These are phyloP conservation scores for Phaeotremella fagi DNA, from an alignment of 768 basidiomycete species.

Conservation along the genomic window DNA sequence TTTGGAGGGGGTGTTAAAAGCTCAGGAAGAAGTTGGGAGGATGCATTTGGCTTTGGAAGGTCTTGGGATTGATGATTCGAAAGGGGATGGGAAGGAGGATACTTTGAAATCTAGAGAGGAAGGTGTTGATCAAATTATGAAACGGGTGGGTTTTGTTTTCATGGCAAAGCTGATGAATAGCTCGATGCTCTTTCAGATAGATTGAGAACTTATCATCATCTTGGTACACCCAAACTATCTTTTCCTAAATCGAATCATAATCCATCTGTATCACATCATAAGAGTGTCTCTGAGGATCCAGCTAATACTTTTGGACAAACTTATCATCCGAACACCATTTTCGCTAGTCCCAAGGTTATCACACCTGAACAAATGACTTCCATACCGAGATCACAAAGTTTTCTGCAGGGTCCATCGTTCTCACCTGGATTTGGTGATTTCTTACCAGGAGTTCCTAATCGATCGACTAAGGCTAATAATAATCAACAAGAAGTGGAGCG, in stretches of 20 bases:
- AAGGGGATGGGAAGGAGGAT: constrained; percentile 1
- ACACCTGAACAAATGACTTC: too few species aligned
- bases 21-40: constrained; percentile 35
- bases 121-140: constrained; percentile 41
- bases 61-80: constrained; percentile 1
- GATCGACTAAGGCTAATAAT: neutral
- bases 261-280: neutral
- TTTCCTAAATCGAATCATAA: constrained; percentile 10
- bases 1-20: constrained; percentile 33
- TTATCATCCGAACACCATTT: neutral
- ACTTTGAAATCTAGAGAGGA: constrained; percentile 20
- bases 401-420: neutral
- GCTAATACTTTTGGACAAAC: neutral
- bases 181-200: constrained; percentile 27
- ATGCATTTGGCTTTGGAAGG: constrained; percentile 37
- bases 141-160: constrained; percentile 19
- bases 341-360: neutral
- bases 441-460: neutral
- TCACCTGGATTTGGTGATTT: neutral
- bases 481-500: neutral
- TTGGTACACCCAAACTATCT: constrained; percentile 35
- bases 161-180: constrained; percentile 6
- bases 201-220: constrained; percentile 35
- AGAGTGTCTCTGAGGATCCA: neutral
- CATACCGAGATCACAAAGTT: constrained; percentile 3